Evolutionary conservation across 306 rosid species (phyloP), one percentile per base, ranked within the genome.

Genomic region (Astragalus membranaceus): DNA sequence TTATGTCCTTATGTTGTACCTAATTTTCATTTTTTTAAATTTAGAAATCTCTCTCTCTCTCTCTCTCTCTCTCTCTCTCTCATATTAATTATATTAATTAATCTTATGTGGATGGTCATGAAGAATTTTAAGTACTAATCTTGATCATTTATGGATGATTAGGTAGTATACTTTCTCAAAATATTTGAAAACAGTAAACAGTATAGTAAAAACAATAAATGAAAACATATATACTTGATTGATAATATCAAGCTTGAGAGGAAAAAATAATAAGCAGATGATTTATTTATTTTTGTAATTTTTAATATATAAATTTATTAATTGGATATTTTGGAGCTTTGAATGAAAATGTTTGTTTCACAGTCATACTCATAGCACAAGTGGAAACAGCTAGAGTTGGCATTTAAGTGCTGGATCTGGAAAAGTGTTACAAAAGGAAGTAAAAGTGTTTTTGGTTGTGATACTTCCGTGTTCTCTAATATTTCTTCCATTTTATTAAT

Each of bases 391-490:
- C 86, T 85, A 83, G 83, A 56, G 78, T 66, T 80, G 73, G 83
- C 89, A 87, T 33, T 85, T 85, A 64, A 73, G 56, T 62, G 86
- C 75, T 85, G 96, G 96, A 87, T 92, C 92, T 79, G 79, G 82
- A 79, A 84, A 80, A 80, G 78, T 58, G 73, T 78, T 46, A 23
- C 26, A 81, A 81, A 68, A 64, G 61, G 84, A 63, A 72, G 69
- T 43, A 73, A 58, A 71, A 75, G 55, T 70, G 58, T 8, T 61
- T 72, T 74, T 66, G 10, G n/a, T 32, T 58, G 61, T 53, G 79
- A 70, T 70, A 74, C 79, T 84, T 86, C 75, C 92, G 90, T 92
- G 94, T 76, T 82, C 74, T 56, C 8, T 77, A 43, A 67, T 74
- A 70, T 76, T 77, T 85, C 91, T 75, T 74, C 23, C 67, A 41